A percentile compares a stretch with the other conserved stretches of the same genome.
phyloP scores from a whole-genome alignment of 163 green algal species.

The Chlorella variabilis region DNA sequence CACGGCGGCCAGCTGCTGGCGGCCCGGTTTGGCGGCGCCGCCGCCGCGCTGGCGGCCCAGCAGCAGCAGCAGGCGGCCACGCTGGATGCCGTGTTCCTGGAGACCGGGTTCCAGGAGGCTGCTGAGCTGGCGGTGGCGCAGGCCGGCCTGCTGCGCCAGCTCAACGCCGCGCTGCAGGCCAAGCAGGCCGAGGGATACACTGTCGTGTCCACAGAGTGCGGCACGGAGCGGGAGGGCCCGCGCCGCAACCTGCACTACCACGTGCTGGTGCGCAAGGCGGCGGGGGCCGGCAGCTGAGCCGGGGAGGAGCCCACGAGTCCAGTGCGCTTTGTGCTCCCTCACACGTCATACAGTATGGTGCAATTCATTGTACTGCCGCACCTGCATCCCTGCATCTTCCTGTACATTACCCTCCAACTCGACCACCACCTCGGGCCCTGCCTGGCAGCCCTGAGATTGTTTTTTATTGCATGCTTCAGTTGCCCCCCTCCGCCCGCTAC shows the following conservation, averaged over 20 bases:
- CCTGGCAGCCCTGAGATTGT: too few relatives aligned
- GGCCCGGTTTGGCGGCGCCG: not conserved
- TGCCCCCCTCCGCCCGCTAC: too few relatives aligned
- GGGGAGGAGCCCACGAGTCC: too few relatives aligned
- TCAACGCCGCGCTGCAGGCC: conserved; percentile 21
- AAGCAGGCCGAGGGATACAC: conserved; percentile 37
- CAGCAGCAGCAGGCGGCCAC: not conserved
- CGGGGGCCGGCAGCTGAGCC: not conserved
- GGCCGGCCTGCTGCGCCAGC: conserved; percentile 33
- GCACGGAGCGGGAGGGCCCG: conserved; percentile 20
- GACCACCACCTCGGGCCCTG: too few relatives aligned
- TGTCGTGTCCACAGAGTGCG: conserved; percentile 33
- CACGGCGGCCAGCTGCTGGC: conserved; percentile 18
- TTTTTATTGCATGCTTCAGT: too few relatives aligned
- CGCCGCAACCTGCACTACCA: conserved; percentile 32
- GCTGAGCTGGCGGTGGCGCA: conserved; percentile 11
- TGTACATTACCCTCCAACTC: too few relatives aligned
- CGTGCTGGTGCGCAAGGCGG: conserved; percentile 17
- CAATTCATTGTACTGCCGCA: too few relatives aligned
- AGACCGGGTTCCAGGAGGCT: conserved; percentile 39
- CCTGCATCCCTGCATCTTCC: too few relatives aligned
- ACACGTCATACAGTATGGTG: too few relatives aligned
- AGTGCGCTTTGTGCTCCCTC: too few relatives aligned
- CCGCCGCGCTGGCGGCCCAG: not conserved
- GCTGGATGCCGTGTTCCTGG: conserved; percentile 44